Percentiles rank a stretch among this genome's conserved stretches.
Conservation (phyloP, 2,329 filamentous ascomycete genomes). For the Davidsoniella australis region DNA sequence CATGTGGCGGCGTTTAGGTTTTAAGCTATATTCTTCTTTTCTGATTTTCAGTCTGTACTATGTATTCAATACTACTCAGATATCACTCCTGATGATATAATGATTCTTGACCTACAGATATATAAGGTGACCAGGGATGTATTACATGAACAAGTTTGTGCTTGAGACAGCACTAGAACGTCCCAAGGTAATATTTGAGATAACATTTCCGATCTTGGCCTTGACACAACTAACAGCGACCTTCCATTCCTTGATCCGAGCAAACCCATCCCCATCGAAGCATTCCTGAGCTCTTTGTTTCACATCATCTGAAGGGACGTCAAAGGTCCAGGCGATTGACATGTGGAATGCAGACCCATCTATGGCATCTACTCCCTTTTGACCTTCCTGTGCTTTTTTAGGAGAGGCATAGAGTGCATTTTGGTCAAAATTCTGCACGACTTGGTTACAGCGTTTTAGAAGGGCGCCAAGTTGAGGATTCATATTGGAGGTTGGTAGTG, state of each 20-base stretch:
- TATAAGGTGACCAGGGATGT: neutral
- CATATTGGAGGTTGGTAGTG: no score
- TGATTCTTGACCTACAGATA: neutral
- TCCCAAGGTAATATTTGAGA: slow-evolving; percentile 32
- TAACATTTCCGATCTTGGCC: slow-evolving; percentile 56
- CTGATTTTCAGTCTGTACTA: neutral
- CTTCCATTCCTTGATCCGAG: slow-evolving; percentile 23
- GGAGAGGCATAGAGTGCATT: neutral
- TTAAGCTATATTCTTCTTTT: neutral
- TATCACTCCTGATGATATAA: neutral
- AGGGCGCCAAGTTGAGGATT: no score
- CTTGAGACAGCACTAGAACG: neutral
- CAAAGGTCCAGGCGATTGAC: slow-evolving; percentile 72
- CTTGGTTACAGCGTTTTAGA: no score
- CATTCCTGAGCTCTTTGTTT: slow-evolving; percentile 22
- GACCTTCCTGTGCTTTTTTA: neutral
- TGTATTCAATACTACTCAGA: neutral
- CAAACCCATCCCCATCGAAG: slow-evolving; percentile 15
- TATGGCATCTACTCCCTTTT: slow-evolving; percentile 3
- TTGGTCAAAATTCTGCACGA: neutral
- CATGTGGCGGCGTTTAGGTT: neutral
- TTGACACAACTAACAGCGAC: slow-evolving; percentile 48
- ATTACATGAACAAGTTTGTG: neutral
- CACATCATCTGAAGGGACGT: slow-evolving; percentile 20
- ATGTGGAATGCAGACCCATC: slow-evolving; percentile 54